A percentile compares a stretch with the other conserved stretches of the same genome.
phyloP scores from a whole-genome alignment of 371 early-diverging fungal genomes.

The Rhizopus stolonifer region DNA sequence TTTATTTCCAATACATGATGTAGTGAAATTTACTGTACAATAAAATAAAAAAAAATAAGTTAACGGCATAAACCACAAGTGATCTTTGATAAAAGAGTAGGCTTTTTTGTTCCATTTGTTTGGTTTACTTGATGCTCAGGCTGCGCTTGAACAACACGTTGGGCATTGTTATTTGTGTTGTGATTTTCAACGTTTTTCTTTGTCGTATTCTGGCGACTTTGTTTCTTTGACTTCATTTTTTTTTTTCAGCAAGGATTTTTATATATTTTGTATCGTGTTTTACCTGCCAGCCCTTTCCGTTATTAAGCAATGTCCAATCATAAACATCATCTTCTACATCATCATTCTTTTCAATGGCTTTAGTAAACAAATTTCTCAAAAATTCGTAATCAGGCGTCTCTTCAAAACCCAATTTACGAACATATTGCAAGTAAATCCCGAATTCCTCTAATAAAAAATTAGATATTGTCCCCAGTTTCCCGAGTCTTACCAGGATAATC shows the following conservation, averaged over 20 bases:
- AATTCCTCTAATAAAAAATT: conserved; percentile 71
- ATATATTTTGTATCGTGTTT: neutral
- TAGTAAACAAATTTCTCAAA: conserved; percentile 78
- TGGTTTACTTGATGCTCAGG: conserved; percentile 1
- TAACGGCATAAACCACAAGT: conserved; percentile 21
- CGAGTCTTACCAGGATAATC: conserved; percentile 68
- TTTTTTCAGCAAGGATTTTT: neutral
- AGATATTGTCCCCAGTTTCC: too few relatives aligned
- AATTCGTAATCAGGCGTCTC: conserved; percentile 65
- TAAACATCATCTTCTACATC: conserved; percentile 84
- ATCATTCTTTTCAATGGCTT: conserved; percentile 66
- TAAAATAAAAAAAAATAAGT: neutral
- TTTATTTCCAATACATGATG: too few relatives aligned
- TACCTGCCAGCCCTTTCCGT: conserved; percentile 49
- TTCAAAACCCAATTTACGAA: conserved; percentile 63
- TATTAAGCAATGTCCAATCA: conserved; percentile 84
- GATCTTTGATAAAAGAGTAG: conserved; percentile 8
- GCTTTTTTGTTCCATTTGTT: conserved; percentile 1
- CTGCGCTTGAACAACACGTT: too few relatives aligned
- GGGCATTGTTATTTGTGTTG: too few relatives aligned
- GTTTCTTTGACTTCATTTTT: conserved; percentile 7
- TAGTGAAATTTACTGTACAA: too few relatives aligned
- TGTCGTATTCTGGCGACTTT: conserved; percentile 15
- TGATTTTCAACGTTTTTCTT: conserved; percentile 10
- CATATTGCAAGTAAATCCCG: conserved; percentile 83